phyloP scores from a whole-genome alignment of 208 protist species.

The Leishmania tropica region DNA sequence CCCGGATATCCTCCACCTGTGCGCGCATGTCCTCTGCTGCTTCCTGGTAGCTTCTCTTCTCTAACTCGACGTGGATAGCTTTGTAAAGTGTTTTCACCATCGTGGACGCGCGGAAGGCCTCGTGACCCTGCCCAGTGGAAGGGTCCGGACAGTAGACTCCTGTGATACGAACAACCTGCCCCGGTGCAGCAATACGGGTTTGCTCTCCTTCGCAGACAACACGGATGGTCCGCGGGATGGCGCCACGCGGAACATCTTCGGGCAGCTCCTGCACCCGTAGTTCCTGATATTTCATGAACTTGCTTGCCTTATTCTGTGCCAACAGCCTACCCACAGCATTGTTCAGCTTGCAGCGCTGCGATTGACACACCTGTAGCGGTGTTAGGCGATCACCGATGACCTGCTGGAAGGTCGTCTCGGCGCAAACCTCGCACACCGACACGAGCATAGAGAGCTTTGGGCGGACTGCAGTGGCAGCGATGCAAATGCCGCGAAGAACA shows the following conservation, averaged over 20 bases:
- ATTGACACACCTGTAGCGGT: constrained; percentile 85
- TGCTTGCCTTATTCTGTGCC: constrained; percentile 88
- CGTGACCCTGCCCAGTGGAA: constrained; percentile 81
- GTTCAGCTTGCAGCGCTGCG: constrained; percentile 86
- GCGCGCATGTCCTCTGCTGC: constrained; percentile 67
- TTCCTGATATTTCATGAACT: constrained; percentile 89
- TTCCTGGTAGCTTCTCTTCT: constrained; percentile 89
- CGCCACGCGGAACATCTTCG: constrained; percentile 85
- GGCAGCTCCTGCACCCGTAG: constrained; percentile 89
- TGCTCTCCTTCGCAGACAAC: constrained; percentile 89
- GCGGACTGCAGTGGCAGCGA: constrained; percentile 86
- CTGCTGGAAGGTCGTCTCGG: constrained; percentile 90
- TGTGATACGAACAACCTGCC: constrained; percentile 78
- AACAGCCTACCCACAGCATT: constrained; percentile 78
- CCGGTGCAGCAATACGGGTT: constrained; percentile 76
- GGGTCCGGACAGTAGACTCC: constrained; percentile 87
- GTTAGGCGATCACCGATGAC: constrained; percentile 86
- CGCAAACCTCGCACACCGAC: constrained; percentile 90
- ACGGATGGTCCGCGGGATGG: constrained; percentile 85
- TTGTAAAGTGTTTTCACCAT: constrained; percentile 88
- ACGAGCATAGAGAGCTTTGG: constrained; percentile 84
- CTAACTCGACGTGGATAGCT: constrained; percentile 71
- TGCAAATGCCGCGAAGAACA: constrained; percentile 86
- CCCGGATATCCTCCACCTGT: constrained; percentile 71
- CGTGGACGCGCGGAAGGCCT: constrained; percentile 83